These are phyloP conservation scores for Leccinellum rugosiceps DNA, from an alignment of 768 basidiomycete species.

Conservation along the genomic window DNA sequence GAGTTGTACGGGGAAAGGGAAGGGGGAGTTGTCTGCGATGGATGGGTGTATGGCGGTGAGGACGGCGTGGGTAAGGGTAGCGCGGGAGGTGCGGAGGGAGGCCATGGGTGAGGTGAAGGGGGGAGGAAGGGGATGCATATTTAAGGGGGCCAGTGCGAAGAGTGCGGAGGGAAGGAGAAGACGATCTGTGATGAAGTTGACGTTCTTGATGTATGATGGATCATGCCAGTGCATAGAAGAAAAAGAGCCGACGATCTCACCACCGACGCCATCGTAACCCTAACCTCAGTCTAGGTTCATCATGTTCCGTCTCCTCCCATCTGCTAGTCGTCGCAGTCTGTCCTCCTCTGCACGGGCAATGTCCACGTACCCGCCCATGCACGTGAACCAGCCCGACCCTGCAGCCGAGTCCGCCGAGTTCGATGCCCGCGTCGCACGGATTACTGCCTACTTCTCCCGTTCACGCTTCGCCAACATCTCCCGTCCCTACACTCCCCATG, in stretches of 20 bases:
- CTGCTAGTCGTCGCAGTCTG: constrained; percentile 10
- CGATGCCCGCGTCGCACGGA: constrained; percentile 55
- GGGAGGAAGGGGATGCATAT: constrained; percentile 7
- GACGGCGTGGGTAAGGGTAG: constrained; percentile 49
- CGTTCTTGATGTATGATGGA: not conserved
- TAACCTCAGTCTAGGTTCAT: constrained; percentile 35
- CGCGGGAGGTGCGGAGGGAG: constrained; percentile 37
- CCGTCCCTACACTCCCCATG: constrained; percentile 75
- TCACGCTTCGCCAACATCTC: constrained; percentile 72
- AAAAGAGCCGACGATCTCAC: constrained; percentile 21
- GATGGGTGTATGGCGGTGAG: constrained; percentile 49
- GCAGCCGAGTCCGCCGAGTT: constrained; percentile 59
- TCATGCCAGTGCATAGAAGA: constrained; percentile 3
- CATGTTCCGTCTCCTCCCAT: not conserved
- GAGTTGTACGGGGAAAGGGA: constrained; percentile 29
- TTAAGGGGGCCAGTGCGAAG: constrained; percentile 20
- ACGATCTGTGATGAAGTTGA: not conserved
- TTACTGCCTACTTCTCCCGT: constrained; percentile 69
- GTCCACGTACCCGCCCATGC: constrained; percentile 42
- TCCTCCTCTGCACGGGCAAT: constrained; percentile 35
- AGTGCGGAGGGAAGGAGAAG: constrained; percentile 22
- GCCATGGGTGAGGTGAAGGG: constrained; percentile 7
- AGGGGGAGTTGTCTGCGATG: constrained; percentile 30
- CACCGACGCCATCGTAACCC: constrained; percentile 24
- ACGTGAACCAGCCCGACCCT: constrained; percentile 54